A percentile compares a stretch with the other conserved stretches of the same genome.
These are phyloP conservation scores for Colletotrichum limetticola DNA, from an alignment of 2,329 filamentous ascomycete genomes.

Conservation along the genomic window DNA sequence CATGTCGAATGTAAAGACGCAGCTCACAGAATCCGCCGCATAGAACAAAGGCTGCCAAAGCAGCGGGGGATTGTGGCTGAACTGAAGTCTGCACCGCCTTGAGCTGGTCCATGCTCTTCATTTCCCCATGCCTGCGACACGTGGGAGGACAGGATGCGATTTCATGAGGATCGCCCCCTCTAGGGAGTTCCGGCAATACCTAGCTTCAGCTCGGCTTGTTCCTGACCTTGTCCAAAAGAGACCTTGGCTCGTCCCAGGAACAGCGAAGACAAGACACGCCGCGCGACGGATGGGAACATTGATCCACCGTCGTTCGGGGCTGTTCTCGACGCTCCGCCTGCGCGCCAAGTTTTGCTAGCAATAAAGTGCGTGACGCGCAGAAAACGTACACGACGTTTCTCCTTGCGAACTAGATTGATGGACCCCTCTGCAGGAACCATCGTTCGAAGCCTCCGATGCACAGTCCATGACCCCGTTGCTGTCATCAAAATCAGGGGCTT, in stretches of 20 bases:
- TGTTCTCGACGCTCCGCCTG: slow-evolving; percentile 1
- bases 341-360: not conserved
- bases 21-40: not conserved
- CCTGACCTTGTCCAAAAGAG: slow-evolving; percentile 28
- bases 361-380: slow-evolving; percentile 9
- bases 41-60: slow-evolving; percentile 2
- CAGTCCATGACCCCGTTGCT: not conserved
- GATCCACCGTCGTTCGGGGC: slow-evolving; percentile 9
- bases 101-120: slow-evolving; percentile 30
- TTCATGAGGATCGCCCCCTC: slow-evolving; percentile 32
- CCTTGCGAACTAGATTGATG: slow-evolving; percentile 3
- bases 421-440: slow-evolving; percentile 20
- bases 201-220: slow-evolving; percentile 26
- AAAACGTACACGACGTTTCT: slow-evolving; percentile 6
- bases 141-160: slow-evolving; percentile 28
- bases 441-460: slow-evolving; percentile 17
- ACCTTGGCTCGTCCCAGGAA: slow-evolving; percentile 19
- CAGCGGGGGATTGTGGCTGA: slow-evolving; percentile 10
- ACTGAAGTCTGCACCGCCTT: slow-evolving; percentile 22
- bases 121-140: slow-evolving; percentile 33
- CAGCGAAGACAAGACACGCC: slow-evolving; percentile 1
- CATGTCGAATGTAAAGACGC: slow-evolving; percentile 11
- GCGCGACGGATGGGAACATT: slow-evolving; percentile 8
- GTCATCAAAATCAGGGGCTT: slow-evolving; percentile 3
- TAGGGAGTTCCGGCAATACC: slow-evolving; percentile 17